Evolutionary conservation across 805 yeast genomes (phyloP), one percentile per base, ranked within the genome.

Genomic region (Yarrowia bubula): DNA sequence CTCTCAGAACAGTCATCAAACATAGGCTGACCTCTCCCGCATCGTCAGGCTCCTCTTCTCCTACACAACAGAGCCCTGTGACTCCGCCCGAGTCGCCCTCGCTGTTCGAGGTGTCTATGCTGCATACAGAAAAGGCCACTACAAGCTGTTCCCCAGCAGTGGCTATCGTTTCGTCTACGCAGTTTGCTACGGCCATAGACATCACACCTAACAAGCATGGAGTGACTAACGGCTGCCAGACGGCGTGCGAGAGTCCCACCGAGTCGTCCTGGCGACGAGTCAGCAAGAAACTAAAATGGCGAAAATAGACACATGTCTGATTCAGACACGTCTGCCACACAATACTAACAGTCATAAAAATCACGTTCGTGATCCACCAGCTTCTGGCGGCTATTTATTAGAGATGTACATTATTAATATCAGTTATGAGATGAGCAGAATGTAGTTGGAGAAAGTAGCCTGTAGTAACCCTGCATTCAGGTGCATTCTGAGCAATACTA

Each of bases 251-350:
- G 38, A 55, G 61, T 17, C 61, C 61, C 38, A 39, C 61, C 9
- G 47, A 55, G 41, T 55, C 61, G 2, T 55, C 61, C 8, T 55
- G 61, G 61, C 8, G 61, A 13, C 35, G 61, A 5, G 61, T 55
- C 47, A 55, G 61, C 47, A 55, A 55, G 47, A 55, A 55, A 35
- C 47, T 55, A 13, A 55, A 55, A n/a, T 55, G 61, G 61, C 28
- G 61, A 7, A 55, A 41, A 17, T 55, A 18, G 22, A n/a, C 37
- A 1, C 13, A n/a, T 7, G 14, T 3, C 8, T 9, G 37, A 14
- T 39, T 10, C 43, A 14, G n/a, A 18, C 22, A 2, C 51, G 9
- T 22, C 28, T 22, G 38, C 13, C 38, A 35, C 38, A 48, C 55
- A 28, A 31, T 38, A 55, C 61, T 41, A 55, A 39, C 60, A 28